Evolutionary conservation across 2,329 filamentous ascomycete genomes (phyloP).

Genomic region (Xylaria arbuscula): DNA sequence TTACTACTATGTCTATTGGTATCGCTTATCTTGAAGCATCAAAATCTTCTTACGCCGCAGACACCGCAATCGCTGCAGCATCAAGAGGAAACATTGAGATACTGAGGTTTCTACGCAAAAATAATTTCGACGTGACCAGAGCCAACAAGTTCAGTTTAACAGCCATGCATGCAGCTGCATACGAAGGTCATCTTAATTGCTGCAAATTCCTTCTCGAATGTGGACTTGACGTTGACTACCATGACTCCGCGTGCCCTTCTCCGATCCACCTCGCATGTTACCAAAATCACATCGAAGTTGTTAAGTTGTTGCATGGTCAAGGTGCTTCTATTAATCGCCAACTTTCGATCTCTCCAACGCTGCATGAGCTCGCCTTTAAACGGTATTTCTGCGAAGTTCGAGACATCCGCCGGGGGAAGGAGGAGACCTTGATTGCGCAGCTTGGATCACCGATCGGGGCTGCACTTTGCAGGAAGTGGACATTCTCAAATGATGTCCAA

Average conservation of each 20-base stretch:
- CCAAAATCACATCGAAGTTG: not conserved
- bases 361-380: not conserved
- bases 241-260: not conserved
- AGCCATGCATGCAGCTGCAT: not conserved
- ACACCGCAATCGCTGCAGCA: not conserved
- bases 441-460: not conserved
- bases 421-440: not conserved
- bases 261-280: not conserved
- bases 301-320: not conserved
- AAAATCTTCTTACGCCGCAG: not conserved
- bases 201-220: not conserved
- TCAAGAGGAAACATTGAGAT: not conserved
- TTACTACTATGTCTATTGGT: not conserved
- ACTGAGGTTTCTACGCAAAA: not conserved
- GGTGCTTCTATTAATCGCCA: not conserved
- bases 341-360: not conserved
- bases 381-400: not conserved
- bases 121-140: not conserved
- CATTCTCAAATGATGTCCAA: not conserved
- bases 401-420: not conserved
- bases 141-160: not conserved
- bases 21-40: not conserved
- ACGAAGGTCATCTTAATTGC: not conserved
- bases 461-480: not conserved
- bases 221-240: not conserved